Percentiles rank a stretch among this genome's conserved stretches.
These are phyloP conservation scores for Rauvolfia tetraphylla DNA, from an alignment of 257 asterid genomes.

Conservation along the genomic window DNA sequence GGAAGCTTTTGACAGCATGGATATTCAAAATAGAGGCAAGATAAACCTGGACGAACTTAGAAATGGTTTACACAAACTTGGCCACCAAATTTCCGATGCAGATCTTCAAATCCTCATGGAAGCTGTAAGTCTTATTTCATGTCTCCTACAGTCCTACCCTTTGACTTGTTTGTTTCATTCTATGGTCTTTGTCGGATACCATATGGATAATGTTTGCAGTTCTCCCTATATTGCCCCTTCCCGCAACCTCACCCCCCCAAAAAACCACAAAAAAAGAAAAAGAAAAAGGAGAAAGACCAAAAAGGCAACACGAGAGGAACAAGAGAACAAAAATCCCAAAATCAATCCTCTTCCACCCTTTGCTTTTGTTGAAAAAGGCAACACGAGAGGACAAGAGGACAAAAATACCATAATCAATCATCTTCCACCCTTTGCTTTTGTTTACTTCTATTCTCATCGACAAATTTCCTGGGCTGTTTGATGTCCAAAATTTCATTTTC, in stretches of 20 bases:
- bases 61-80: slow-evolving; percentile 52
- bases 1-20: slow-evolving; percentile 56
- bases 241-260: neutral
- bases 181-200: neutral
- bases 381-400: no score
- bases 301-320: neutral
- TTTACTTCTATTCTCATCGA: neutral
- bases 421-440: neutral
- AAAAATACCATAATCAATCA: no score
- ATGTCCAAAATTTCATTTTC: neutral
- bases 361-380: neutral
- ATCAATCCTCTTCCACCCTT: neutral
- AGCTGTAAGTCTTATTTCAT: slow-evolving; percentile 38
- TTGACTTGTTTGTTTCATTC: neutral
- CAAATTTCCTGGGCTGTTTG: neutral
- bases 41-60: slow-evolving; percentile 44
- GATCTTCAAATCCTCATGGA: slow-evolving; percentile 62
- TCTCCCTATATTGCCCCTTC: neutral
- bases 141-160: neutral
- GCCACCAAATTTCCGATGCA: slow-evolving; percentile 50
- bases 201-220: neutral
- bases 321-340: neutral
- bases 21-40: slow-evolving; percentile 45
- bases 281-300: neutral
- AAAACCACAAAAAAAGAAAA: neutral